A percentile compares a stretch with the other conserved stretches of the same genome.
Conservation (phyloP, 352 stramenopile species). For the Phytophthora crassamura region DNA sequence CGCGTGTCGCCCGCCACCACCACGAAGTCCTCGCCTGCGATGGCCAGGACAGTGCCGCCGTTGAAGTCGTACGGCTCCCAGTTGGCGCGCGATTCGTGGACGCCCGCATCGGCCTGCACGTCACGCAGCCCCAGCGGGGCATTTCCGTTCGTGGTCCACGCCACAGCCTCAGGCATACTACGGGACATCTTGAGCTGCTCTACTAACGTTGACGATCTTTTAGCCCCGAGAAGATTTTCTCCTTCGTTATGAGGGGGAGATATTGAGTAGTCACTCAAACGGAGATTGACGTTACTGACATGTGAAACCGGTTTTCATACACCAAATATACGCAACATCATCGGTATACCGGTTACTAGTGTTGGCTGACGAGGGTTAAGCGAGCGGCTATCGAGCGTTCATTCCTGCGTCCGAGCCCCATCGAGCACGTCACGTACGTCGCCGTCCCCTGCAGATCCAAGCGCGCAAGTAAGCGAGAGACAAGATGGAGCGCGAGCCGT, state of each 20-base stretch:
- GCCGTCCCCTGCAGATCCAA: conserved; percentile 1
- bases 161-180: conserved; percentile 60
- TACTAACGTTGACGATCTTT: conserved; percentile 21
- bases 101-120: conserved; percentile 26
- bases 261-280: neutral
- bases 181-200: conserved; percentile 17
- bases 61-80: conserved; percentile 91
- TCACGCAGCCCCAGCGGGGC: conserved; percentile 47
- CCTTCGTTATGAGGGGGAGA: too few relatives aligned
- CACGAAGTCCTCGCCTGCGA: conserved; percentile 96
- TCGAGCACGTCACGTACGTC: neutral
- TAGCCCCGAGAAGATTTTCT: conserved; percentile 17
- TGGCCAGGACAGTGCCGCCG: conserved; percentile 89
- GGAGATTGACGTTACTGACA: neutral
- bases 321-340: neutral
- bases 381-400: conserved; percentile 6
- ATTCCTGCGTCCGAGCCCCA: conserved; percentile 15
- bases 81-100: conserved; percentile 57
- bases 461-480: neutral
- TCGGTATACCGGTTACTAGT: neutral
- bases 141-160: conserved; percentile 72
- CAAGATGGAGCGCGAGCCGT: conserved; percentile 94
- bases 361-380: conserved; percentile 3
- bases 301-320: neutral
- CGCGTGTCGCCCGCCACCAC: conserved; percentile 97